Evolutionary conservation across 192 early-diverging fungal species (phyloP), one percentile per base, ranked within the genome.

Genomic region (Coemansia interrupta): DNA sequence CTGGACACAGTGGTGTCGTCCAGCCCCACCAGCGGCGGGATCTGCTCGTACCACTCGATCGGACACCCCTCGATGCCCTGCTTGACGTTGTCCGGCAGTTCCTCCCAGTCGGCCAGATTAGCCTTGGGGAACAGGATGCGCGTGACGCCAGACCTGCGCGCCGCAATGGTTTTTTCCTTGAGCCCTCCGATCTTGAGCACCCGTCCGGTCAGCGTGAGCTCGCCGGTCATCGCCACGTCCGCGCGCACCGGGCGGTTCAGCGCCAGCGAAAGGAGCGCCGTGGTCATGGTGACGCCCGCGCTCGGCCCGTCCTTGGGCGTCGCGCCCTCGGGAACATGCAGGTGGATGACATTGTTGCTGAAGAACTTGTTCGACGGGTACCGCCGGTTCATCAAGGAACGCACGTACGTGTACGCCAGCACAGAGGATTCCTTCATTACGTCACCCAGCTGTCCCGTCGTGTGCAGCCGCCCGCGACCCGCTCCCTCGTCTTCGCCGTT

Each of bases 341-440:
- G 63, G 73, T 99, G 96, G 22, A 99, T 87, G 26, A 82, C 72
- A 15, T 92, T 91, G 60, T 88, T 87, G 61, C 90, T 86, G 69
- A 99, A 99, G 84, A 97, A 97, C 54, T 80, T 82, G 72, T 93
- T 96, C 17, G 87, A 82, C 7, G 93, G 92, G 70, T 86, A 87
- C n/a, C 75, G 67, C 14, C 72, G 78, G 36, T 83, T 84, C 63
- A 96, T 60, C 30, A 95, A 73, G 22, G 92, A 84, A 66, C 91
- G 91, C n/a, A 93, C 89, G 80, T 83, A 99, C 1, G 96, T 97
- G 81, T 99, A 99, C 0, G 96, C 94, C 55, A 99, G 94, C 12
- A 85, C 89, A 8, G 89, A 86, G 20, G 89, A 92, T 70, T 99
- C 96, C 82, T 99, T 99, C 95, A 99, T 99, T 29, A 99, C 96